Evolutionary conservation across 306 rosid genomes (phyloP).

Genomic region (Quercus agrifolia): DNA sequence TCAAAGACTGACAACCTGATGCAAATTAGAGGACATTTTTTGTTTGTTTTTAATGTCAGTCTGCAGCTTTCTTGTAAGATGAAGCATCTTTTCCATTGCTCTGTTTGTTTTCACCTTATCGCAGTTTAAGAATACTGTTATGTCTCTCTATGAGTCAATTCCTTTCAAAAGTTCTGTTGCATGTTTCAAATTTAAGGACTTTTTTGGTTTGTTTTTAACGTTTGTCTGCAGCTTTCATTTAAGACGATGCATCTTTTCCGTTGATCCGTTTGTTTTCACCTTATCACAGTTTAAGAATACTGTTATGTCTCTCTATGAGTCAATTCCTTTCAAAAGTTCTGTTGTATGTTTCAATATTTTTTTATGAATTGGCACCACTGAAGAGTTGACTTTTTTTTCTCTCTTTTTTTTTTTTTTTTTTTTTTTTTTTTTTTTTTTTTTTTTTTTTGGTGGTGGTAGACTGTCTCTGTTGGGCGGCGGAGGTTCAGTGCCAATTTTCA

Average conservation of each 20-base stretch:
- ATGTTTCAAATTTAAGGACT: neutral
- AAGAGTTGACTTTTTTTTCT: neutral
- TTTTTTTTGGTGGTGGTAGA: constrained; percentile 24
- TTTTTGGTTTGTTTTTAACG: no score
- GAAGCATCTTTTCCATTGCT: neutral
- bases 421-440: neutral
- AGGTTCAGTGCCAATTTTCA: constrained; percentile 89
- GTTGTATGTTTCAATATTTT: neutral
- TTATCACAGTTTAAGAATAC: neutral
- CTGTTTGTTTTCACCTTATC: neutral
- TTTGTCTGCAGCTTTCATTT: no score
- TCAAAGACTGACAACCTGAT: neutral
- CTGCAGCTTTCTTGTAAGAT: no score
- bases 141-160: neutral
- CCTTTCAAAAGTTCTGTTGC: neutral
- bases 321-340: neutral
- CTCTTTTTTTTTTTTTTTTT: neutral
- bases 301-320: neutral
- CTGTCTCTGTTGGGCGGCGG: constrained; percentile 87
- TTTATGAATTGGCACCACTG: neutral
- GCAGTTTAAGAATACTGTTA: neutral
- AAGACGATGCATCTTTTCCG: neutral
- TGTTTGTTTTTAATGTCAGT: no score
- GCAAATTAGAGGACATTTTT: no score
- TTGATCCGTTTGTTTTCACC: neutral